Evolutionary conservation across 2,329 filamentous ascomycete species (phyloP).

Genomic region (Trichoderma sp.): DNA sequence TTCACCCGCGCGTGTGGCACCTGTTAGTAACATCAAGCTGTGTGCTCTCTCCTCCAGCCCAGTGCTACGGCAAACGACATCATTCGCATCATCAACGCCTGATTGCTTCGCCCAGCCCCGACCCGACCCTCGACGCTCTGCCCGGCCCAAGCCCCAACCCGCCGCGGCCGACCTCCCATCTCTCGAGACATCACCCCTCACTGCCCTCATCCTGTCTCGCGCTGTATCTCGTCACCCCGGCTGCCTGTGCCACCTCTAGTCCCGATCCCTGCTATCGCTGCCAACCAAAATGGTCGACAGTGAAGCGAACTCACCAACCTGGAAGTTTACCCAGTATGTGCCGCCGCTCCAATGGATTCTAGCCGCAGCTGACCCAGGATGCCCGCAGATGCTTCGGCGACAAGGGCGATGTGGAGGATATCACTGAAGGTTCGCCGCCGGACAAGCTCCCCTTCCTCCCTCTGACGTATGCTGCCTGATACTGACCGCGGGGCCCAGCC

Average conservation of each 20-base stretch:
- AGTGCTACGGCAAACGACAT: conserved; percentile 35
- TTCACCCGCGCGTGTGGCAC: conserved; percentile 16
- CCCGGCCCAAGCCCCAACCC: conserved; percentile 14
- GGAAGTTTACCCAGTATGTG: conserved; percentile 99
- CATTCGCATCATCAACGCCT: conserved; percentile 34
- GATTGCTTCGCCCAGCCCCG: conserved; percentile 31
- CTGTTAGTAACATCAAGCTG: conserved; percentile 27
- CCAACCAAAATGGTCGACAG: conserved; percentile 87
- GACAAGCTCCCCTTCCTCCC: conserved; percentile 27
- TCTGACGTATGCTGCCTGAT: conserved; percentile 25
- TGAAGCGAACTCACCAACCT: conserved; percentile 91
- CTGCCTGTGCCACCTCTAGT: conserved; percentile 32
- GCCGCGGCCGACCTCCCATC: background rate
- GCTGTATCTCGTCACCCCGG: conserved; percentile 33
- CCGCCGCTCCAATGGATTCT: conserved; percentile 26
- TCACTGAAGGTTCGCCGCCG: conserved; percentile 78
- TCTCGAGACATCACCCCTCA: conserved; percentile 5
- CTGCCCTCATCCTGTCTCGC: conserved; percentile 23
- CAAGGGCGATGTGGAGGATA: conserved; percentile 98
- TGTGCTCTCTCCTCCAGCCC: conserved; percentile 32
- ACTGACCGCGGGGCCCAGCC: conserved; percentile 52
- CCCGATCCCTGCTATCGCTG: conserved; percentile 40
- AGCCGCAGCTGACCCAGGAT: conserved; percentile 36
- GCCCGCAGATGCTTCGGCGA: conserved; percentile 89
- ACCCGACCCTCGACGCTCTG: conserved; percentile 23